phyloP scores from a whole-genome alignment of 306 rosid species.

The Lablab purpureus region DNA sequence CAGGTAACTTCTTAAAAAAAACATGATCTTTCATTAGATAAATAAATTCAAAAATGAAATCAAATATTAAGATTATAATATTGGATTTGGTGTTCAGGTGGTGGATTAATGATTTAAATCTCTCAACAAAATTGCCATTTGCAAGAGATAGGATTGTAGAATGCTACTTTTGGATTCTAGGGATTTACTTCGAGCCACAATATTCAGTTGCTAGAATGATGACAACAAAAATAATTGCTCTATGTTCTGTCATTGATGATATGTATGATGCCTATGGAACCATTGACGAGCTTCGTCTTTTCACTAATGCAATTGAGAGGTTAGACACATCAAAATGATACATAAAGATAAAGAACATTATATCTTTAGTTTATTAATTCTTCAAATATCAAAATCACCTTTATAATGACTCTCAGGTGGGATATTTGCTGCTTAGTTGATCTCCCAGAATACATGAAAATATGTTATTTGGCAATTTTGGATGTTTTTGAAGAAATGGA shows the following conservation, averaged over 20 bases:
- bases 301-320: conserved; percentile 60
- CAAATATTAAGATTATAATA: too few species aligned
- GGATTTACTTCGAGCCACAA: conserved; percentile 43
- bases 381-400: background rate
- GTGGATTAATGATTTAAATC: conserved; percentile 55
- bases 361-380: background rate
- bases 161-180: conserved; percentile 54
- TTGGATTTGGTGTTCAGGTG: conserved; percentile 25
- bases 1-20: conserved; percentile 10
- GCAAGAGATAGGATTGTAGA: conserved; percentile 62
- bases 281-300: conserved; percentile 53
- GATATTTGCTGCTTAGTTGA: conserved; percentile 34
- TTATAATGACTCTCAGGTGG: conserved; percentile 21
- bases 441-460: conserved; percentile 48
- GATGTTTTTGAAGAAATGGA: conserved; percentile 44
- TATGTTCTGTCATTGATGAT: conserved; percentile 48
- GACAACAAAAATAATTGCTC: background rate
- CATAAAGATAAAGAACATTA: background rate
- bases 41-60: too few species aligned
- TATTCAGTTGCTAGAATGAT: conserved; percentile 46
- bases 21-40: too few species aligned
- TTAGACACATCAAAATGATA: background rate
- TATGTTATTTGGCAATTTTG: conserved; percentile 11
- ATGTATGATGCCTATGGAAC: conserved; percentile 63
- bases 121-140: conserved; percentile 40